Base-by-base conservation (phyloP, 345 rosid genomes). In the Acer saccharum region DNA sequence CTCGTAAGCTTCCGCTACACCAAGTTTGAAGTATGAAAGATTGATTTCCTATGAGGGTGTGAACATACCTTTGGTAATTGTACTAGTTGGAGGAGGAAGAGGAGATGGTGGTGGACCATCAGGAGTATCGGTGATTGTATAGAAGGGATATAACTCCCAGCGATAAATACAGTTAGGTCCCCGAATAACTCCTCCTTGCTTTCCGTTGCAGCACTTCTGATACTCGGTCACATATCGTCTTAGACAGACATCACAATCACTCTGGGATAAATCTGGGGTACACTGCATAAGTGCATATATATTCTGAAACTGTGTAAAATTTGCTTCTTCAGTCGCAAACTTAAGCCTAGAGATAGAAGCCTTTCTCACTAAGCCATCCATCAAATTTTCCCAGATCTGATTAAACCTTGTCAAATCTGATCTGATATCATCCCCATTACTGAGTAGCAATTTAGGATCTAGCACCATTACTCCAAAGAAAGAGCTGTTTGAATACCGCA, bases 281-380 rank as follows among this genome's bases (percentile, higher is more conserved):
- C 86, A 84, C 55, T 80, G 82, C 65, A 57, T 60, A 11, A 78
- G 11, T 18, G 74, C 77, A 64, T 77, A 84, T 25, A 81, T 63
- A 1, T n/a, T 84, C 1, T 39, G 12, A 6, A 3, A 8, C 8
- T 12, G 23, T 1, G 72, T 50, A 25, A 72, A 21, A 3, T 21
- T 52, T 2, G 65, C 57, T 58, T 84, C 72, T n/a, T 78, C 78
- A 6, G 64, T 64, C 7, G 84, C 80, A 58, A 41, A 78, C 60
- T 84, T 81, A 25, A 20, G 76, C 72, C 17, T 72, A 16, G 76
- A 43, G 62, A n/a, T n/a, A n/a, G n/a, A n/a, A n/a, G 86, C 80
- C 14, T 71, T 21, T 8, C 10, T 23, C 7, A 13, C 54, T 11
- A 72, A 16, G 14, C 60, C 17, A 3, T 41, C 76, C 66, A 74